Evolutionary conservation across 148 eudicot species (phyloP).

Genomic region (Fagopyrum tataricum): DNA sequence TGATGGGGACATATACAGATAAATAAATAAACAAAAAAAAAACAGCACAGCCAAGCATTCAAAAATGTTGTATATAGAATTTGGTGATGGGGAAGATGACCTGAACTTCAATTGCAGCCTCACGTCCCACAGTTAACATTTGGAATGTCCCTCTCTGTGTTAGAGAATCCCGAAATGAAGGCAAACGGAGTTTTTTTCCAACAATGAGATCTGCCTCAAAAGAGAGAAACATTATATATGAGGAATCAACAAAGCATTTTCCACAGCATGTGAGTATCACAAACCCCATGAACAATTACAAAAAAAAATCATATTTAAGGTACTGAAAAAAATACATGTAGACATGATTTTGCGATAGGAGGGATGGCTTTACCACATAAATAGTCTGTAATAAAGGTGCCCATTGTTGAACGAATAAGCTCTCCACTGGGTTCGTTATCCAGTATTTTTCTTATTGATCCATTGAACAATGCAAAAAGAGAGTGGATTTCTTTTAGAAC

Average conservation of each 20-base stretch:
- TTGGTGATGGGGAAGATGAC: slow-evolving; percentile 26
- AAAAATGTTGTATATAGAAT: neutral
- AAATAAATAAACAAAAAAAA: neutral
- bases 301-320: slow-evolving; percentile 76
- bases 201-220: slow-evolving; percentile 85
- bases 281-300: slow-evolving; percentile 55
- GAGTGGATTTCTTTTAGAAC: slow-evolving; percentile 89
- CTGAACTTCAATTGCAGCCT: slow-evolving; percentile 97
- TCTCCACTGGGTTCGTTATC: slow-evolving; percentile 83
- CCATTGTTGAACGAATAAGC: slow-evolving; percentile 57
- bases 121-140: slow-evolving; percentile 92
- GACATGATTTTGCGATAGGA: slow-evolving; percentile 11
- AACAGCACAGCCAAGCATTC: neutral
- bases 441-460: slow-evolving; percentile 65
- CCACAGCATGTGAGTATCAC: slow-evolving; percentile 54
- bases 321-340: slow-evolving; percentile 42
- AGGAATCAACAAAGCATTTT: slow-evolving; percentile 49
- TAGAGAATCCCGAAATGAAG: slow-evolving; percentile 81
- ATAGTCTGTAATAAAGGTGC: slow-evolving; percentile 71
- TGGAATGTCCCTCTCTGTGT: slow-evolving; percentile 87
- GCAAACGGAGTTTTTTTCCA: slow-evolving; percentile 76
- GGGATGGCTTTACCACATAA: slow-evolving; percentile 56
- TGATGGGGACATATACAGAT: neutral
- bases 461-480: slow-evolving; percentile 82
- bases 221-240: slow-evolving; percentile 43